Conservation (phyloP, 2,329 filamentous ascomycete species). For the Colletotrichum sp. region DNA sequence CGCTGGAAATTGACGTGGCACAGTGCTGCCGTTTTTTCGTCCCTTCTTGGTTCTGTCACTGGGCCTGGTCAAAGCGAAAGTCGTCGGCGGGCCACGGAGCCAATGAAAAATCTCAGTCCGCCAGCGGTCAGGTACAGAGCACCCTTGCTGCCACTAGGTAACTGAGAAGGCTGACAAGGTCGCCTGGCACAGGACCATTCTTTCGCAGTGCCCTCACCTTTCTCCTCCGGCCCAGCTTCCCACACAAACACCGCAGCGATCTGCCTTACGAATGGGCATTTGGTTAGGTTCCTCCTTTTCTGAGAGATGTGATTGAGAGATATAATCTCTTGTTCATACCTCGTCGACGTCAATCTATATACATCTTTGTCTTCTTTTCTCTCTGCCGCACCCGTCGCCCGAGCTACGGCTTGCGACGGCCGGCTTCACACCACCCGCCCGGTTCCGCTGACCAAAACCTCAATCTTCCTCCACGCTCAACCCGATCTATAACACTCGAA, state of each 20-base stretch:
- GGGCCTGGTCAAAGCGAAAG: constrained; percentile 2
- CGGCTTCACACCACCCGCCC: background rate
- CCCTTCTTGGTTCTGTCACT: background rate
- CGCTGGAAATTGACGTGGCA: background rate
- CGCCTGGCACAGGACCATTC: background rate
- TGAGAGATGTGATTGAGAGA: constrained; percentile 2
- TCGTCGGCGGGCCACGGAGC: background rate
- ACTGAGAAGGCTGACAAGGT: constrained; percentile 21
- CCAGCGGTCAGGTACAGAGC: constrained; percentile 12
- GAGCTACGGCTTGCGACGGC: constrained; percentile 12
- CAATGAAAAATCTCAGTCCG: constrained; percentile 14
- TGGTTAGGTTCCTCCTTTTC: background rate
- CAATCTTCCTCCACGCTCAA: background rate
- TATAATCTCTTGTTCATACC: background rate
- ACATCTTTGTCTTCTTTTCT: background rate
- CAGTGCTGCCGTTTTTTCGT: constrained; percentile 1
- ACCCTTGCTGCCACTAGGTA: constrained; percentile 13
- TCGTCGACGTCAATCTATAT: background rate
- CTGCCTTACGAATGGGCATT: constrained; percentile 7
- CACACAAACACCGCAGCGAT: constrained; percentile 3
- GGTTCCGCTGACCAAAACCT: background rate
- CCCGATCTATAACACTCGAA: background rate
- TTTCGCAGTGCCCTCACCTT: constrained; percentile 10
- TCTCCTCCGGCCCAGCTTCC: background rate
- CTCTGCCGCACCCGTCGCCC: background rate